These are phyloP conservation scores for Papiliotrema nemorosa DNA, from an alignment of 1,284 basidiomycete species.

Conservation along the genomic window DNA sequence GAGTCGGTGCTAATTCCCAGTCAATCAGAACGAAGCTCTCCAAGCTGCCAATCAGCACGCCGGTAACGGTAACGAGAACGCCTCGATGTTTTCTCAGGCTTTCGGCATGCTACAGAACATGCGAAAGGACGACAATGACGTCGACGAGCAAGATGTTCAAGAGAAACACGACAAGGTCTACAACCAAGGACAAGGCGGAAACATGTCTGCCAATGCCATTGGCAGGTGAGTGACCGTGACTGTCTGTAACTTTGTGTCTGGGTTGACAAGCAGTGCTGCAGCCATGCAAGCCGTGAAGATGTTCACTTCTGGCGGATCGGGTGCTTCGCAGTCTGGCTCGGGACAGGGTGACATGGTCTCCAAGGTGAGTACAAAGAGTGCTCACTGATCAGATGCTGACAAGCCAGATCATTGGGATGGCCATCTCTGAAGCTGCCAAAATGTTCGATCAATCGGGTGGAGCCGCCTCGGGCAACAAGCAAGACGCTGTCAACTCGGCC, in stretches of 20 bases:
- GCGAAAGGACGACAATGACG: slow-evolving; percentile 32
- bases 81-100: slow-evolving; percentile 31
- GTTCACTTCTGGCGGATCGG: slow-evolving; percentile 58
- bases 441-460: slow-evolving; percentile 65
- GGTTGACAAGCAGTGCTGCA: slow-evolving; percentile 57
- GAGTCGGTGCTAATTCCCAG: slow-evolving; percentile 17
- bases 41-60: slow-evolving; percentile 39
- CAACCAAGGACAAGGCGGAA: slow-evolving; percentile 54
- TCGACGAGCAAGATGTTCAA: slow-evolving; percentile 64
- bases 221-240: slow-evolving; percentile 47
- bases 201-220: slow-evolving; percentile 59
- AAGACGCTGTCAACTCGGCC: slow-evolving; percentile 74
- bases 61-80: slow-evolving; percentile 40
- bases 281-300: slow-evolving; percentile 60
- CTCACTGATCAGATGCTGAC: slow-evolving; percentile 2
- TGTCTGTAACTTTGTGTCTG: not conserved
- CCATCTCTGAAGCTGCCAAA: slow-evolving; percentile 65
- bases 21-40: slow-evolving; percentile 38
- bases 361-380: slow-evolving; percentile 20
- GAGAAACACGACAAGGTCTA: slow-evolving; percentile 56
- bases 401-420: slow-evolving; percentile 69
- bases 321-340: slow-evolving; percentile 24
- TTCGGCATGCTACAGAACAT: slow-evolving; percentile 24
- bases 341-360: slow-evolving; percentile 49
- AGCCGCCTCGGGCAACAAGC: slow-evolving; percentile 64